Evolutionary conservation across 345 rosid genomes (phyloP), one percentile per base, ranked within the genome.

Genomic region (Microcos paniculata): DNA sequence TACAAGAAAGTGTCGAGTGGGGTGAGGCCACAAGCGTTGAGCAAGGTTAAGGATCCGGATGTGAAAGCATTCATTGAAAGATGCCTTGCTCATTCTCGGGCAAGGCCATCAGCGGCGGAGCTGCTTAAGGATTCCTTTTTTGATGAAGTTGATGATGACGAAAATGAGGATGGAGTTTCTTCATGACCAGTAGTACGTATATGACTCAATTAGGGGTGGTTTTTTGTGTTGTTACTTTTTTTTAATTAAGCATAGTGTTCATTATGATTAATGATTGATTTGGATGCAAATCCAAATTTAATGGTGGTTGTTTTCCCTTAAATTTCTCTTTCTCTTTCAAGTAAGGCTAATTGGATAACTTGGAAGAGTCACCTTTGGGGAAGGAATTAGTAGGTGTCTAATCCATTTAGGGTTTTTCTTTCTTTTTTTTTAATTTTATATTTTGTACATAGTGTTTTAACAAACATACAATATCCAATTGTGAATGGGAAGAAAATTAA

Each of bases 1-100:
- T 90, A 92, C 85, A 94, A 85, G 88, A 90, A 88, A 79, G 98
- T 94, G 55, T 84, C 89, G 0, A 81, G 76, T 16, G 96, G 96
- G 45, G 62, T 84, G n/a, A 89, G 85, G 87, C 98, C 98, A 2
- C 85, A 79, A 63, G 88, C 96, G 4, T 33, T 94, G 35, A 73
- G 70, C 71, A 94, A 89, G 78, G 88, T 92, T 19, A 88, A 58
- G 57, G 91, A 94, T 67, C 62, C 78, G 0, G 96, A 91, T 45
- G 91, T 86, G 38, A 89, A 75, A 83, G 87, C 83, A 4, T 94
- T 94, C 87, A 89, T 94, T 24, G 92, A 86, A 79, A 91, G 83
- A 68, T 94, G 98, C 80, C 81, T 94, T 59, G 96, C 86, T 67
- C 78, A 87, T 72, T 90, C 92, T 0, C 69, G 84, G 62, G 88